Percentiles rank a stretch among this genome's conserved stretches.
phyloP scores from a whole-genome alignment of 805 yeast genomes.

The Zygoascus flipseniorum region DNA sequence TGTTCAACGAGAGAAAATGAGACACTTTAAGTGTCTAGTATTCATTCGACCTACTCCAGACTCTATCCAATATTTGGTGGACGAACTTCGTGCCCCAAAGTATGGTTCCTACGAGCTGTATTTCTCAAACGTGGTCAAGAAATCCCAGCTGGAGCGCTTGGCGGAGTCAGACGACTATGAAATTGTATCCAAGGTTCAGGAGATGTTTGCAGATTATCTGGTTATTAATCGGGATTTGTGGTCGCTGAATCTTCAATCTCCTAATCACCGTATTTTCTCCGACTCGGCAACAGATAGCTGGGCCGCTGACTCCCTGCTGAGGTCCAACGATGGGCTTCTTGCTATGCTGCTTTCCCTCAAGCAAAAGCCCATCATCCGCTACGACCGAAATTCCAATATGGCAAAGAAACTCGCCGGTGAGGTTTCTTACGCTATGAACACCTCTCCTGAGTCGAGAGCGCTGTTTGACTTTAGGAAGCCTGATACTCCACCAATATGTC shows the following conservation, averaged over 20 bases:
- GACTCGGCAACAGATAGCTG: conserved; percentile 30
- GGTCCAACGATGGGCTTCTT: conserved; percentile 36
- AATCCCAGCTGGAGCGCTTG: conserved; percentile 70
- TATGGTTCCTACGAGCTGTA: conserved; percentile 68
- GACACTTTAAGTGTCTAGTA: conserved; percentile 73
- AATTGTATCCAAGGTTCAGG: conserved; percentile 65
- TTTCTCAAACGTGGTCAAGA: conserved; percentile 68
- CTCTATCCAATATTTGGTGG: conserved; percentile 48
- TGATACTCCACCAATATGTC: conserved; percentile 64
- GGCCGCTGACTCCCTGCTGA: conserved; percentile 38
- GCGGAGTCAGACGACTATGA: conserved; percentile 91
- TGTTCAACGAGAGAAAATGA: conserved; percentile 53
- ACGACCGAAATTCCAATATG: conserved; percentile 59
- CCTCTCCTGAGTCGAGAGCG: conserved; percentile 29
- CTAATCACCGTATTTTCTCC: conserved; percentile 28
- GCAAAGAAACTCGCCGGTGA: conserved; percentile 65
- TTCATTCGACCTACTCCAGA: conserved; percentile 67
- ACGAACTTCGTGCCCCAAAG: conserved; percentile 70
- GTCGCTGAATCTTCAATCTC: conserved; percentile 38
- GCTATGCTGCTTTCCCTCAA: conserved; percentile 66
- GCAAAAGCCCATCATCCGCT: conserved; percentile 69
- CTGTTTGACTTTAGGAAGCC: conserved; percentile 58
- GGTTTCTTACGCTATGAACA: conserved; percentile 29
- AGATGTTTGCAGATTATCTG: conserved; percentile 75
- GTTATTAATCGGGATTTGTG: conserved; percentile 66